phyloP scores from a whole-genome alignment of 164 flowering plant species.

The Chimonanthus salicifolius region DNA sequence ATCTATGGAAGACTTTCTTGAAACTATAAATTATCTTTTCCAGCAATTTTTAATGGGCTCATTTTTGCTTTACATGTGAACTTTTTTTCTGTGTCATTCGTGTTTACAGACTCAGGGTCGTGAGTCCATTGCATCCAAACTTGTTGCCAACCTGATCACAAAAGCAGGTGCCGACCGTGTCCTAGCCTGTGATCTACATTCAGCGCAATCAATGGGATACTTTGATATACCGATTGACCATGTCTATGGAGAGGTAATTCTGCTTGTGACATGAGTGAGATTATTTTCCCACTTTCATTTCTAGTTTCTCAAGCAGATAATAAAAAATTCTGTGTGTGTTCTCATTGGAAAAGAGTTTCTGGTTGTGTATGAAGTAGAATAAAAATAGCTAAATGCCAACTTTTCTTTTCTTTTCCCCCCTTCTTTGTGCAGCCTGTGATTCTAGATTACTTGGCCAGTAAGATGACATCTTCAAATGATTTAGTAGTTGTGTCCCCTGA shows the following conservation, averaged over 20 bases:
- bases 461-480: slow-evolving; percentile 57
- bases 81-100: neutral
- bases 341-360: no score
- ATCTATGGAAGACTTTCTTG: neutral
- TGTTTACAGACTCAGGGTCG: slow-evolving; percentile 77
- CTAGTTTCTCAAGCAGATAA: neutral
- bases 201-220: slow-evolving; percentile 88
- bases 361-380: neutral
- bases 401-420: neutral
- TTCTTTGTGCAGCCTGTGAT: slow-evolving; percentile 67
- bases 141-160: slow-evolving; percentile 85
- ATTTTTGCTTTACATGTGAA: neutral
- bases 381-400: neutral
- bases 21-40: neutral
- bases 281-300: slow-evolving; percentile 9
- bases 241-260: slow-evolving; percentile 71
- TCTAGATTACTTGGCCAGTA: slow-evolving; percentile 91
- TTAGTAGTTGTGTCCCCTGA: slow-evolving; percentile 96
- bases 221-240: slow-evolving; percentile 96
- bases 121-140: slow-evolving; percentile 94
- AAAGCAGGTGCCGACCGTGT: slow-evolving; percentile 89
- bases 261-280: neutral
- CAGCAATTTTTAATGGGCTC: no score
- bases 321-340: no score
- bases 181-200: slow-evolving; percentile 92